Conservation (phyloP, 257 asterid species). For the Nicotiana noctiflora region DNA sequence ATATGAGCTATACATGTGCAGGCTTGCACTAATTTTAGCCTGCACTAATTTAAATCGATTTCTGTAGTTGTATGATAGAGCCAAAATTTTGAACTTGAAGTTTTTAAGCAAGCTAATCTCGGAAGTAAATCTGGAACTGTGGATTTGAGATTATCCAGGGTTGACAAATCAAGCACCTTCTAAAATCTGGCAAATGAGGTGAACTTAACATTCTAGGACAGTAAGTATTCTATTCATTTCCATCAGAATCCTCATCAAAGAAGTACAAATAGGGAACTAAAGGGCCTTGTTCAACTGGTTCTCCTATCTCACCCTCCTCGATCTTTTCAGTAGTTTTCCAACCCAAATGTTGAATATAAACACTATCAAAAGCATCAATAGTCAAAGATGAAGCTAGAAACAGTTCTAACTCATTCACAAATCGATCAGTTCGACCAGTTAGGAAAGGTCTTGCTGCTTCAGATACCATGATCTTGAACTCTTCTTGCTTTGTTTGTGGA, state of each 20-base stretch:
- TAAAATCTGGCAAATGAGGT: neutral
- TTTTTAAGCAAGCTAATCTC: neutral
- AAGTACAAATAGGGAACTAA: conserved; percentile 44
- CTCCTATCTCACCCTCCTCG: conserved; percentile 22
- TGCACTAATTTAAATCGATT: neutral
- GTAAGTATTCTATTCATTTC: conserved; percentile 10
- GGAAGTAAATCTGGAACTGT: neutral
- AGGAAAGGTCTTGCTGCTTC: conserved; percentile 59
- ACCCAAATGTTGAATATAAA: conserved; percentile 49
- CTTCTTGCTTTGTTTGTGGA: conserved; percentile 35
- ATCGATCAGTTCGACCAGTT: conserved; percentile 55
- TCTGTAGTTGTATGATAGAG: neutral
- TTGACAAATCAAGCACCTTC: neutral
- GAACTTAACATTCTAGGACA: neutral
- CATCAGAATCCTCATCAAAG: conserved; percentile 49
- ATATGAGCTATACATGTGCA: neutral
- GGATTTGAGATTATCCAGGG: neutral
- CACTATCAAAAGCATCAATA: conserved; percentile 58
- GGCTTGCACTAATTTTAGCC: neutral
- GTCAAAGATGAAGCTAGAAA: conserved; percentile 72
- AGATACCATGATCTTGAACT: conserved; percentile 34
- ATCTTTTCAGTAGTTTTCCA: conserved; percentile 36
- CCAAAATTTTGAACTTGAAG: neutral
- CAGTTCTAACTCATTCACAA: conserved; percentile 52
- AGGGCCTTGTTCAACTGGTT: conserved; percentile 26